A percentile compares a stretch with the other conserved stretches of the same genome.
Conservation (phyloP, 2,329 filamentous ascomycete species). For the Botrytis tulipae region DNA sequence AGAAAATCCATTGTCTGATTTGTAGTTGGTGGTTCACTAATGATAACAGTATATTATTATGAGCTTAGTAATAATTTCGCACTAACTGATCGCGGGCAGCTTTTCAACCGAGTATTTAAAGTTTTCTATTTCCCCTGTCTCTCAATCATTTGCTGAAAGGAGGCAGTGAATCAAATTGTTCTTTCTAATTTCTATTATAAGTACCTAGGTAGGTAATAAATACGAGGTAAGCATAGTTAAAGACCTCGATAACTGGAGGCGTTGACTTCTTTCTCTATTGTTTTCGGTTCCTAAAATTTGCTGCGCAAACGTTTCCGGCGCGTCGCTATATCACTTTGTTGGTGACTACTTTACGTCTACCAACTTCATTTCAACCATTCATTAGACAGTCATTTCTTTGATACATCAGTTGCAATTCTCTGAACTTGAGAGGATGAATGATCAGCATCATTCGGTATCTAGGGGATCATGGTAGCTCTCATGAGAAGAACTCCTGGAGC, state of each 20-base stretch:
- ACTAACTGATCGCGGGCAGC: background rate
- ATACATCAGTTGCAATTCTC: background rate
- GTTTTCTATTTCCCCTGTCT: background rate
- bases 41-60: background rate
- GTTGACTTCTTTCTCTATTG: background rate
- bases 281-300: background rate
- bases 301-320: background rate
- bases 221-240: background rate
- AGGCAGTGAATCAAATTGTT: background rate
- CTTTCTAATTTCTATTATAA: background rate
- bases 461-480: background rate
- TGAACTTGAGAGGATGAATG: background rate
- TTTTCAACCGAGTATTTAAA: background rate
- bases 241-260: background rate
- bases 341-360: background rate
- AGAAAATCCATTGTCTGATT: background rate
- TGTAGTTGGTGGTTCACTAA: background rate
- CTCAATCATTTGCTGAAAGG: background rate
- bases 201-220: background rate
- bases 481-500: background rate
- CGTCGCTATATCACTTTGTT: background rate
- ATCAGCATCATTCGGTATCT: conserved; percentile 5
- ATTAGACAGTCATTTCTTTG: background rate
- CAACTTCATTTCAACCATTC: background rate
- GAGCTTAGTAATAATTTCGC: background rate